A percentile compares a stretch with the other conserved stretches of the same genome.
Evolutionary conservation across 2,329 filamentous ascomycete genomes (phyloP).

Genomic region (Alternaria triticina): DNA sequence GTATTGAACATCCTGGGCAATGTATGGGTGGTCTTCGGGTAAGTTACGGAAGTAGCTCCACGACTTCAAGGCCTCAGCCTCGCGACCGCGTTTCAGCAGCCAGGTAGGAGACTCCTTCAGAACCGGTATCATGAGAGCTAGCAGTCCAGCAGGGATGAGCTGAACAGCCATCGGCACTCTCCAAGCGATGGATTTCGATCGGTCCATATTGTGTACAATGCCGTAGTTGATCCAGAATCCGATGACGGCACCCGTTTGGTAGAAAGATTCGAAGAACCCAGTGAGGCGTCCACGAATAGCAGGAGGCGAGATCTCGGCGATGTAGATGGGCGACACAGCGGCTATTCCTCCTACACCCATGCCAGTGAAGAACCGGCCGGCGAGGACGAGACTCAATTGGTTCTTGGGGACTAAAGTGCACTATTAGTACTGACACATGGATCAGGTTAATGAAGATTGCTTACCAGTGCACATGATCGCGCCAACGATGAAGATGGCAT

Average conservation of each 20-base stretch:
- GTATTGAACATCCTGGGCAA: conserved; percentile 46
- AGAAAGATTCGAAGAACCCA: conserved; percentile 70
- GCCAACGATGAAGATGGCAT: conserved; percentile 53
- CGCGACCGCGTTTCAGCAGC: conserved; percentile 37
- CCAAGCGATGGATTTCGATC: conserved; percentile 63
- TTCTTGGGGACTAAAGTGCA: conserved; percentile 30
- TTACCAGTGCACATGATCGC: conserved; percentile 46
- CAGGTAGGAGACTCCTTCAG: conserved; percentile 45
- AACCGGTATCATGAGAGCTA: conserved; percentile 41
- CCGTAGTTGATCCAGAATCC: conserved; percentile 53
- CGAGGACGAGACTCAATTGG: conserved; percentile 50
- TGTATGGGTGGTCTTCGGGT: conserved; percentile 49
- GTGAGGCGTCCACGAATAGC: conserved; percentile 69
- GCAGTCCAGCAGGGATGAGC: conserved; percentile 49
- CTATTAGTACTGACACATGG: not conserved
- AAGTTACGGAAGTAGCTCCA: conserved; percentile 56
- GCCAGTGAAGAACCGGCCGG: conserved; percentile 49
- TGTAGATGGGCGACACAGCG: conserved; percentile 47
- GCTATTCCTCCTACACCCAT: conserved; percentile 49
- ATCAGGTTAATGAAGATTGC: not conserved
- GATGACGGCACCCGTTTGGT: conserved; percentile 65
- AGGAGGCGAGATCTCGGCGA: conserved; percentile 59
- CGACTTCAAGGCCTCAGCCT: conserved; percentile 49
- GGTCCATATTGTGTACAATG: conserved; percentile 50
- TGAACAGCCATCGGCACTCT: conserved; percentile 65